Conservation (phyloP, 31 red algal genomes). For the Asparagopsis taxiformis region DNA sequence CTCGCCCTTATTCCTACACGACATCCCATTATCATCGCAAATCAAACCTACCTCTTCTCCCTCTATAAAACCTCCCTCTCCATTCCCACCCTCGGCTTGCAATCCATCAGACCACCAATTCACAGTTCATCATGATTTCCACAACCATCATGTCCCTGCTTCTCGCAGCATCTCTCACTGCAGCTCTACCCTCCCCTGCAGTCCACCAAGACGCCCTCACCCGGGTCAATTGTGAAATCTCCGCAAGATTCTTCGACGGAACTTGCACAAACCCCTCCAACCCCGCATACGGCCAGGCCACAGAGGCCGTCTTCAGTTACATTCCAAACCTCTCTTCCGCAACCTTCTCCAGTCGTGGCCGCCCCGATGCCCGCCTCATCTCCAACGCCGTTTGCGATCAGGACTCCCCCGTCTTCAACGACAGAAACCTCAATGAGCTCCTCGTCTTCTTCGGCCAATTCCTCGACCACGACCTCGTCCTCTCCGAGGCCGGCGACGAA, state of each 20-base stretch:
- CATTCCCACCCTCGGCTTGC: too few species aligned
- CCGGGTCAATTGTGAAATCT: not conserved
- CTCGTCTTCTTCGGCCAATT: slow-evolving; percentile 56
- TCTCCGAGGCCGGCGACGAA: slow-evolving; percentile 11
- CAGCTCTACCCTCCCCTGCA: too few species aligned
- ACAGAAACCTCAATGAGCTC: slow-evolving; percentile 36
- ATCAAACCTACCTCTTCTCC: too few species aligned
- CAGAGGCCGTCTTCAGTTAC: slow-evolving; percentile 14
- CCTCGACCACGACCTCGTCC: slow-evolving; percentile 52
- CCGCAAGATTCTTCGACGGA: not conserved
- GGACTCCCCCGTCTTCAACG: not conserved
- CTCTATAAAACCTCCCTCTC: too few species aligned
- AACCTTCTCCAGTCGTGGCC: slow-evolving; percentile 8
- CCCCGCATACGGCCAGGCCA: not conserved
- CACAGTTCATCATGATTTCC: too few species aligned
- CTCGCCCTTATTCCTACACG: too few species aligned
- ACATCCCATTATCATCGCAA: too few species aligned
- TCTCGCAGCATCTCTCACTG: too few species aligned
- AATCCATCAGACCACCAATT: too few species aligned
- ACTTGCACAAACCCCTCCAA: not conserved
- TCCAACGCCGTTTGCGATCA: slow-evolving; percentile 43
- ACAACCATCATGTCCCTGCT: too few species aligned
- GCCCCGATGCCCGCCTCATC: slow-evolving; percentile 16
- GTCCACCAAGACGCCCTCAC: too few species aligned
- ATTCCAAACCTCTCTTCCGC: slow-evolving; percentile 9